Base-by-base conservation (phyloP, 306 rosid genomes). In the Fagus sylvatica region DNA sequence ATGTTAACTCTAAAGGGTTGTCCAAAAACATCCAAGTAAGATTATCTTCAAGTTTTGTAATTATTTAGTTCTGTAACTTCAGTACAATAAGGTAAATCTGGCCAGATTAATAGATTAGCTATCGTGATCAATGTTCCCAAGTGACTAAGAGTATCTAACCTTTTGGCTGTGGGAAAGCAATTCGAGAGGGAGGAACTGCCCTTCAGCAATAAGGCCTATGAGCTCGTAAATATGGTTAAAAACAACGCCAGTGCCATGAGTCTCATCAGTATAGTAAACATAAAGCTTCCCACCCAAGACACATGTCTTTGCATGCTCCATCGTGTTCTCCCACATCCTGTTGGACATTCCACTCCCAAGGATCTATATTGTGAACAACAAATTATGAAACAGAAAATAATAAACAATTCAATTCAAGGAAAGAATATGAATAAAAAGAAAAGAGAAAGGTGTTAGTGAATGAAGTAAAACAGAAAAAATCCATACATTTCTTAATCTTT, bases 261-360 rank as follows among this genome's bases (percentile, higher is more conserved):
- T 74, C 62, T 81, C 88, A 79, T 87, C 89, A 19, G 90, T 87
- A 76, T 89, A 93, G 81, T 88, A 93, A 66, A 93, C 89, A 74
- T 89, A 91, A 37, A 93, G 89, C 89, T 87, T 91, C 34, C 89
- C 89, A 59, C 92, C 93, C 85, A 91, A 84, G 70, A 89, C 91
- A 84, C 94, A 93, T 7, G 97, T 93, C 87, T 91, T 93, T 75
- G 97, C 98, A 82, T 93, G 98, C 79, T 93, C 97, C 82, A 91
- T 86, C 5, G 98, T 93, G 34, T 85, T 93, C 83, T 93, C 97
- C 98, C 98, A 93, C 97, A 91, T 93, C 76, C 93, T 88, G 76
- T 93, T 91, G 42, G 98, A 91, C 97, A 91, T 93, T 73, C 98
- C 95, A 51, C 94, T 93, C 9, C 98, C 98, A 17, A 93, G 97